Evolutionary conservation across 208 protist genomes (phyloP).

Genomic region (Acanthamoeba castellanii): DNA sequence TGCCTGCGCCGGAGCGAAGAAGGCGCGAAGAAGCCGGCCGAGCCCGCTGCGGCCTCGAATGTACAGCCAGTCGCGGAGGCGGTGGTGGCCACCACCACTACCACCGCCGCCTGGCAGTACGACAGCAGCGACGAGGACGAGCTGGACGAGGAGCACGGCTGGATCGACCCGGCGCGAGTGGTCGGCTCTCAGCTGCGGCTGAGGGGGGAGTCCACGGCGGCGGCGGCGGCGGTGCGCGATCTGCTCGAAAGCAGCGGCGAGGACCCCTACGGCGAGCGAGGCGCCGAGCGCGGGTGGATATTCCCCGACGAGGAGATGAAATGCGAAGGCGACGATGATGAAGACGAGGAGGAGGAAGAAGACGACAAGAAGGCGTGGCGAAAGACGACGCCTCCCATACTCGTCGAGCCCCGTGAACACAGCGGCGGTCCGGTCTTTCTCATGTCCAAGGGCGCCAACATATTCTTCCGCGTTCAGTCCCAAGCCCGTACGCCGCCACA

Average conservation of each 20-base stretch:
- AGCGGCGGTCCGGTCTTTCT: not conserved
- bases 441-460: not conserved
- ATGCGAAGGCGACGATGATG: not conserved
- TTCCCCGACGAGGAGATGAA: not conserved
- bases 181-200: not conserved
- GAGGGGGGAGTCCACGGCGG: not conserved
- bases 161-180: not conserved
- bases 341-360: not conserved
- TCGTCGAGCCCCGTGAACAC: not conserved
- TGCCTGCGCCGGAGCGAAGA: no score
- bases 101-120: not conserved
- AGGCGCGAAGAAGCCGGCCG: no score
- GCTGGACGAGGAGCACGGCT: not conserved
- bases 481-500: not conserved
- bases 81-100: no score
- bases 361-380: not conserved
- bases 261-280: not conserved
- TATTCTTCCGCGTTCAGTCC: conserved; percentile 42
- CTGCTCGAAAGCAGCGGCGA: not conserved
- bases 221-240: not conserved
- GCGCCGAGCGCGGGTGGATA: no score
- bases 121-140: not conserved
- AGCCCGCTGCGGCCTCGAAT: no score
- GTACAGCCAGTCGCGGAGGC: not conserved
- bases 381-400: conserved; percentile 5